phyloP scores from a whole-genome alignment of 1,284 basidiomycete species.

The Cutaneotrichosporon sp. region DNA sequence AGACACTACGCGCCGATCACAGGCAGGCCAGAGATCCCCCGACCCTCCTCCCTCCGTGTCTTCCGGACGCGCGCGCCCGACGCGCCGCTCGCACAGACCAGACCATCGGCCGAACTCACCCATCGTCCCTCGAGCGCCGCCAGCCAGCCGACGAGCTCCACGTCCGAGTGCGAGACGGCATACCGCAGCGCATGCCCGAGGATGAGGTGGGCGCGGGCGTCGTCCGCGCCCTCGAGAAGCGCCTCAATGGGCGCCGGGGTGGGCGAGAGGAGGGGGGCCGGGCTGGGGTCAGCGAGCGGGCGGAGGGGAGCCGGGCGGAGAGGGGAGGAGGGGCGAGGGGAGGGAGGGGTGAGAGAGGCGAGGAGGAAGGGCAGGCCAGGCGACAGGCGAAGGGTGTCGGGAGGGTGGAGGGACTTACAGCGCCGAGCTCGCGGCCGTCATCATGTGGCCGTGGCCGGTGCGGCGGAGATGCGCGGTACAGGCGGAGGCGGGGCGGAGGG shows the following conservation, averaged over 20 bases:
- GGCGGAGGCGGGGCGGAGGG: too few species aligned
- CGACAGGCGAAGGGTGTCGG: too few species aligned
- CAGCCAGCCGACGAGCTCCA: conserved; percentile 43
- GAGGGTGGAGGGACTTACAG: background rate
- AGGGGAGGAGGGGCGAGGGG: background rate
- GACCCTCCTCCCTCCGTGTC: too few species aligned
- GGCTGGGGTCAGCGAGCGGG: conserved; percentile 6
- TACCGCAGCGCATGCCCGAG: conserved; percentile 42
- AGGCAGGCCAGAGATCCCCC: too few species aligned
- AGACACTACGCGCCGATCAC: too few species aligned
- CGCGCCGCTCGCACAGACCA: background rate
- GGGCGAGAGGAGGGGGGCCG: conserved; percentile 3
- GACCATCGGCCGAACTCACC: conserved; percentile 28
- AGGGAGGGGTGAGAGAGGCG: background rate
- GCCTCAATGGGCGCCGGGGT: conserved; percentile 10
- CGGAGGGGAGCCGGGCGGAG: background rate
- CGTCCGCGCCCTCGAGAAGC: conserved; percentile 2
- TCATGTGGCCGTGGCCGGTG: too few species aligned
- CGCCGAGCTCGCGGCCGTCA: background rate
- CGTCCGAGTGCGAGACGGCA: conserved; percentile 42
- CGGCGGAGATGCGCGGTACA: too few species aligned
- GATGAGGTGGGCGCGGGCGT: conserved; percentile 20
- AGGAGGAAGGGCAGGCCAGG: too few species aligned
- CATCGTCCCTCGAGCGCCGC: conserved; percentile 33
- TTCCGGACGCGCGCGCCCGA: too few species aligned